These are phyloP conservation scores for Corylus avellana DNA, from an alignment of 306 rosid species.

Conservation along the genomic window DNA sequence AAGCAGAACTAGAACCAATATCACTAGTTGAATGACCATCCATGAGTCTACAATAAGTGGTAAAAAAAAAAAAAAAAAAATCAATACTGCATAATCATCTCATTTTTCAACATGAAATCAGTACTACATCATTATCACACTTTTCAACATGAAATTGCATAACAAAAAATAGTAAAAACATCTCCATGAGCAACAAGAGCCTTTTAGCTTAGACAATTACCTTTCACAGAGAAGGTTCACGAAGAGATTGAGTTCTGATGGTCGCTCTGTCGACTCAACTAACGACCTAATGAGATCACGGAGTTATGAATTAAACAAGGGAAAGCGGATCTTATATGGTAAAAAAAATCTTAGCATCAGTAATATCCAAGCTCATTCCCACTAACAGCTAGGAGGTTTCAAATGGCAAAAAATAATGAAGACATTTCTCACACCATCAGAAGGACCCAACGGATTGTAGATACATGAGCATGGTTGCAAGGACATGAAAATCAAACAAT, in stretches of 20 bases:
- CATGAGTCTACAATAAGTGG: too few relatives aligned
- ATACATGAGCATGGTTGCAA: neutral
- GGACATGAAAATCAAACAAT: too few relatives aligned
- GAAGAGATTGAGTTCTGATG: conserved; percentile 22
- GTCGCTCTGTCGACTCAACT: conserved; percentile 8
- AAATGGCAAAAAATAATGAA: conserved; percentile 1
- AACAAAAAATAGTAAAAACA: conserved; percentile 3
- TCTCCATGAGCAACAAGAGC: conserved; percentile 48
- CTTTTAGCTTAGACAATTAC: conserved; percentile 32
- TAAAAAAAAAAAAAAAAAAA: too few relatives aligned
- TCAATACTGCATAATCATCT: too few relatives aligned
- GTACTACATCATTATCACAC: too few relatives aligned
- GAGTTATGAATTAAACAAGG: conserved; percentile 22
- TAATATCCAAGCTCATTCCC: conserved; percentile 31
- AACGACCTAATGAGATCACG: conserved; percentile 28
- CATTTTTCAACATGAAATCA: too few relatives aligned
- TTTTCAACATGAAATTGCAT: too few relatives aligned
- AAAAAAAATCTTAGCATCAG: conserved; percentile 27
- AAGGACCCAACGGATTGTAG: neutral
- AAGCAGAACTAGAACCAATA: too few relatives aligned
- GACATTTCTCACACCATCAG: conserved; percentile 9
- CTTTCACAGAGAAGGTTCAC: conserved; percentile 40
- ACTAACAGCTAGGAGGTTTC: conserved; percentile 21
- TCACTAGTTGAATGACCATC: too few relatives aligned
- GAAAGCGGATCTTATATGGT: conserved; percentile 25